Conservation (phyloP, 352 stramenopile species). For the Globisporangium carolinianum region DNA sequence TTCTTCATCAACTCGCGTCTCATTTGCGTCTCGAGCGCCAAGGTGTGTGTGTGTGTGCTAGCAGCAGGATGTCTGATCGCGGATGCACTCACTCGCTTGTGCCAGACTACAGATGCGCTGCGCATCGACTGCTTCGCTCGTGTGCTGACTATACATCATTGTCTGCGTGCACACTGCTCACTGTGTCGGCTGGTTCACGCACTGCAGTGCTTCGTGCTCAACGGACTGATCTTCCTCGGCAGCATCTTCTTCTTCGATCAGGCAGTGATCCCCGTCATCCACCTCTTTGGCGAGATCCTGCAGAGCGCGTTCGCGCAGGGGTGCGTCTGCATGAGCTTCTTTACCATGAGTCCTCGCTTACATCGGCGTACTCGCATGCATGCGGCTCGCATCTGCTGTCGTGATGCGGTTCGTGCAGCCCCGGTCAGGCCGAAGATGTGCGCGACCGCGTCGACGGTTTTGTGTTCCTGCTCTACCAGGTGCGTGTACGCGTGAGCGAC, state of each 20-base stretch:
- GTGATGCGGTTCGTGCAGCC: conserved; percentile 13
- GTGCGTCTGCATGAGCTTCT: conserved; percentile 16
- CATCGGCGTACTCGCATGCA: too few species aligned
- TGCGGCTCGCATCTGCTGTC: too few species aligned
- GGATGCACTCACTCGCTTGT: background rate
- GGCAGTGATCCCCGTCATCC: conserved; percentile 81
- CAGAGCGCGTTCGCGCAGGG: conserved; percentile 58
- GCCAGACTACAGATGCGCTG: background rate
- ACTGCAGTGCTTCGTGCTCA: conserved; percentile 71
- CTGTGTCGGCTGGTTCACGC: too few species aligned
- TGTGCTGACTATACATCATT: too few species aligned
- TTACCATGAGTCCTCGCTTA: too few species aligned
- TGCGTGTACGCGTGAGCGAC: conserved; percentile 12
- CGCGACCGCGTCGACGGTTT: conserved; percentile 76
- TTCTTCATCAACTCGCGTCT: conserved; percentile 84
- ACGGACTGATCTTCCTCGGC: conserved; percentile 84
- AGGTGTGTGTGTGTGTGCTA: conserved; percentile 24
- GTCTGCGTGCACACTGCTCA: too few species aligned
- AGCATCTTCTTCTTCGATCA: conserved; percentile 88
- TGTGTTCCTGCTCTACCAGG: conserved; percentile 82
- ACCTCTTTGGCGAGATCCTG: conserved; percentile 81
- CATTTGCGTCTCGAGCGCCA: conserved; percentile 79
- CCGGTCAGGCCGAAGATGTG: conserved; percentile 57
- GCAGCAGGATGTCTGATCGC: background rate
- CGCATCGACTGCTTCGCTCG: background rate